Evolutionary conservation across 73 alveolate species (phyloP), one percentile per base, ranked within the genome.

Genomic region (Uronychia setigera): DNA sequence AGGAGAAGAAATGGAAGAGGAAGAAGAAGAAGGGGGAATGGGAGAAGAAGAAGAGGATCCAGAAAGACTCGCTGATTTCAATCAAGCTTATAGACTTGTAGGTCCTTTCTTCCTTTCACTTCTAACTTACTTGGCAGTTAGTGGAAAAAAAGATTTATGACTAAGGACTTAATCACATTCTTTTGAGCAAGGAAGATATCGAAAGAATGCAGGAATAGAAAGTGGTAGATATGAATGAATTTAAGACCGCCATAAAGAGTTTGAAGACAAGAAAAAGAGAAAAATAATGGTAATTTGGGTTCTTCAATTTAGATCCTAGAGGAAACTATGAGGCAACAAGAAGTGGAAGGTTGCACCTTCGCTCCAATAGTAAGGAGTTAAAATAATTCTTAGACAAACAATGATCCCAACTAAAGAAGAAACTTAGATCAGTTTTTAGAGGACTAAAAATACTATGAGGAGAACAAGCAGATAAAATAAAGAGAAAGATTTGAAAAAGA

Each of bases 291-390:
- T 46, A 46, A 46, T 5, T 11, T 19, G 67, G 67, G 19, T 5
- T n/a, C n/a, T 46, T 46, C 67, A 46, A 5, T 76, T 27, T 5
- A 76, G 59, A 76, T 76, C 58, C 28, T 76, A 9, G 29, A 31
- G 30, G 1, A 29, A 31, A 32, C 25, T 1, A 29, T 28, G 27
- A 58, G 30, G n/a, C 46, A 58, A 35, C 77, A 86, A 60, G 92
- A 86, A 33, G 35, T 86, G 59, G 92, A 86, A 31, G 86, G 88
- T 14, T 86, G 92, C 77, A 86, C 92, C 0, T 86, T 86, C 84
- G 83, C 88, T 34, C 92, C 92, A 19, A 0, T 29, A 29, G 82
- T 86, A 46, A 46, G 19, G 67, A 46, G n/a, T 46, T 46, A 46
- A 19, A 46, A 80, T 30, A 59, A n/a, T 13, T 82, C 79, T n/a